Conservation (phyloP, 2,329 filamentous ascomycete species). For the Aspergillus candidus region DNA sequence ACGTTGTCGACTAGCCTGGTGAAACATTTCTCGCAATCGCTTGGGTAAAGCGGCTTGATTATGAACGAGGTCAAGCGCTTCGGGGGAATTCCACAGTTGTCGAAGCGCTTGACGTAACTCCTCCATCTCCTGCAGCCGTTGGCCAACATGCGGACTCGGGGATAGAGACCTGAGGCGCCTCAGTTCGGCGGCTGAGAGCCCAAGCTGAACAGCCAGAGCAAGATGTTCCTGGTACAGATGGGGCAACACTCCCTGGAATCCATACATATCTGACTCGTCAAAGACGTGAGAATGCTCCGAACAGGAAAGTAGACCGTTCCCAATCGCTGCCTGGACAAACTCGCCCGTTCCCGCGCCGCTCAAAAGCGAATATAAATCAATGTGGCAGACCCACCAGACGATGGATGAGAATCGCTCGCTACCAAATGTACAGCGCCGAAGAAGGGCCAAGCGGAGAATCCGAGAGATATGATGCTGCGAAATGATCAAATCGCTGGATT, state of each 20-base stretch:
- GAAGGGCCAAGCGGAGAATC: conserved; percentile 44
- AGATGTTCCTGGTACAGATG: conserved; percentile 41
- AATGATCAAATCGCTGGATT: conserved; percentile 43
- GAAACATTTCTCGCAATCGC: conserved; percentile 34
- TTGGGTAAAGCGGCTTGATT: conserved; percentile 32
- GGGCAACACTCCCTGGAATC: too few relatives aligned
- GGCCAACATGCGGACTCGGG: conserved; percentile 17
- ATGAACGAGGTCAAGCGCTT: conserved; percentile 30
- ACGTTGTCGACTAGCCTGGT: conserved; percentile 36
- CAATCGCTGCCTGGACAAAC: conserved; percentile 44
- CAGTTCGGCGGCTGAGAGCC: conserved; percentile 37
- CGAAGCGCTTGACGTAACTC: conserved; percentile 33
- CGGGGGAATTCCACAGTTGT: conserved; percentile 35
- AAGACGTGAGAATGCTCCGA: conserved; percentile 34
- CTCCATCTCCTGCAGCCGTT: conserved; percentile 28
- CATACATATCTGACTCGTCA: conserved; percentile 25
- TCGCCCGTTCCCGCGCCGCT: conserved; percentile 48
- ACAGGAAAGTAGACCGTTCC: conserved; percentile 44
- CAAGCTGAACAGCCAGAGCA: conserved; percentile 41
- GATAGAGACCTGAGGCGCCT: conserved; percentile 30
- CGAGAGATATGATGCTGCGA: conserved; percentile 52
- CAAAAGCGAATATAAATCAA: conserved; percentile 52
- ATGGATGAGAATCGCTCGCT: conserved; percentile 47
- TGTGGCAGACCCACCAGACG: conserved; percentile 49
- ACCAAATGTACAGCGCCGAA: conserved; percentile 42